phyloP scores from a whole-genome alignment of 352 stramenopile species.

The Saprolegnia diclina region DNA sequence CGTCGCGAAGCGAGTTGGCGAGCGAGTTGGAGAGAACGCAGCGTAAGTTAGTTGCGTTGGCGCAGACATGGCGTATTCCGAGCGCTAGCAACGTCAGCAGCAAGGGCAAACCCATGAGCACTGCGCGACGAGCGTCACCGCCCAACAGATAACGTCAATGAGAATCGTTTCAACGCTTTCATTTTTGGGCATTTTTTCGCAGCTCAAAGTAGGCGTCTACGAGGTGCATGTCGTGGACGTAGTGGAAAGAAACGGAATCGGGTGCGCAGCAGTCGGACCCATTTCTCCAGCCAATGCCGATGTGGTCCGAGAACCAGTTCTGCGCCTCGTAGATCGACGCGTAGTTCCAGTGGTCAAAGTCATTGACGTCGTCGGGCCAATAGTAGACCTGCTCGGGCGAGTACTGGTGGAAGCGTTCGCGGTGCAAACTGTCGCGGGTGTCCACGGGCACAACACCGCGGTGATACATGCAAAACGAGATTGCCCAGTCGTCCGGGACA shows the following conservation, averaged over 20 bases:
- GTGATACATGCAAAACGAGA: constrained; percentile 81
- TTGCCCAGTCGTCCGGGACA: constrained; percentile 77
- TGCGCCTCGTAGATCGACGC: constrained; percentile 75
- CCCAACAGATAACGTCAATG: no score
- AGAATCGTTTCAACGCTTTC: not conserved
- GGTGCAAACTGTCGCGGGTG: constrained; percentile 54
- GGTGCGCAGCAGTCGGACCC: constrained; percentile 67
- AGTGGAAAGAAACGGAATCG: constrained; percentile 77
- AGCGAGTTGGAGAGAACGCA: no score
- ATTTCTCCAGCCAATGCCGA: constrained; percentile 75
- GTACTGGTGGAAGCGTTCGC: constrained; percentile 83
- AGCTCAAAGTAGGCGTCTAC: constrained; percentile 65
- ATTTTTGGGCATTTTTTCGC: not conserved
- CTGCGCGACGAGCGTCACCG: no score
- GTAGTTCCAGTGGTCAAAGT: constrained; percentile 63
- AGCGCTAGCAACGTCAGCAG: no score
- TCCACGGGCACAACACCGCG: constrained; percentile 55
- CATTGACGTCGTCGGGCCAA: constrained; percentile 54
- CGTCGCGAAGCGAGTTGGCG: no score
- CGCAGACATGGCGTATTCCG: no score
- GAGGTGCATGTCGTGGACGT: constrained; percentile 78
- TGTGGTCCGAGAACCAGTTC: constrained; percentile 85
- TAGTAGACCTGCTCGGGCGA: constrained; percentile 64
- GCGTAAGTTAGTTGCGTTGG: no score
- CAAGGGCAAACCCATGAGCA: no score